Conservation (phyloP, 805 yeast species). For the Yamadazyma philogaea region DNA sequence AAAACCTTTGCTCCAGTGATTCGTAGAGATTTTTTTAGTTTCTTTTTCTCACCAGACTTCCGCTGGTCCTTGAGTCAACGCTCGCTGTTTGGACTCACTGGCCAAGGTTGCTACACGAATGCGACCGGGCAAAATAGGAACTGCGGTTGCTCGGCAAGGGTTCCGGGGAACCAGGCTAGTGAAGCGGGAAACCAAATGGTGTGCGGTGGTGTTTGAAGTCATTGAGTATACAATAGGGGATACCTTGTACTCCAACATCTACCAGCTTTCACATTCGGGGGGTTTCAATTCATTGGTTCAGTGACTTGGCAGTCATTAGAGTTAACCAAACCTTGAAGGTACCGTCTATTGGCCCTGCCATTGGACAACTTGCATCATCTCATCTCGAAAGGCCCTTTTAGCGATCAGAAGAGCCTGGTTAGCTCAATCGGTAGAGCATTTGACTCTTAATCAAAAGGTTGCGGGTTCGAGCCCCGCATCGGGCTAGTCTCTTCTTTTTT, state of each 20-base stretch:
- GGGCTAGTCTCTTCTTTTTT: slow-evolving; percentile 19
- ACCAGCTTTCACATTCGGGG: too few species aligned
- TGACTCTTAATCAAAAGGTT: slow-evolving; percentile 30
- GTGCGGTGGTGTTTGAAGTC: too few species aligned
- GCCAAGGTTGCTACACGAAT: slow-evolving; percentile 4
- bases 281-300: too few species aligned
- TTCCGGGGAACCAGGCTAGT: too few species aligned
- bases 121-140: slow-evolving; percentile 5
- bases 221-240: too few species aligned
- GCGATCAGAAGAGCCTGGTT: slow-evolving; percentile 20
- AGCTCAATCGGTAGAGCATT: slow-evolving; percentile 31
- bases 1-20: neutral
- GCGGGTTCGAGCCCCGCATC: slow-evolving; percentile 37
- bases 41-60: neutral
- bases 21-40: neutral
- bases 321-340: too few species aligned
- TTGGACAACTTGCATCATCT: neutral
- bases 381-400: neutral
- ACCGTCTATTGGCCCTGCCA: too few species aligned
- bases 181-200: too few species aligned
- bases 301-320: too few species aligned
- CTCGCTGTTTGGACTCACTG: slow-evolving; percentile 3
- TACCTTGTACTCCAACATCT: too few species aligned
- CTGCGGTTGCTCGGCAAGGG: slow-evolving; percentile 2
- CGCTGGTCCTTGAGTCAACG: slow-evolving; percentile 7